Evolutionary conservation across 768 basidiomycete genomes (phyloP).

Genomic region (Pulveroboletus sp.): DNA sequence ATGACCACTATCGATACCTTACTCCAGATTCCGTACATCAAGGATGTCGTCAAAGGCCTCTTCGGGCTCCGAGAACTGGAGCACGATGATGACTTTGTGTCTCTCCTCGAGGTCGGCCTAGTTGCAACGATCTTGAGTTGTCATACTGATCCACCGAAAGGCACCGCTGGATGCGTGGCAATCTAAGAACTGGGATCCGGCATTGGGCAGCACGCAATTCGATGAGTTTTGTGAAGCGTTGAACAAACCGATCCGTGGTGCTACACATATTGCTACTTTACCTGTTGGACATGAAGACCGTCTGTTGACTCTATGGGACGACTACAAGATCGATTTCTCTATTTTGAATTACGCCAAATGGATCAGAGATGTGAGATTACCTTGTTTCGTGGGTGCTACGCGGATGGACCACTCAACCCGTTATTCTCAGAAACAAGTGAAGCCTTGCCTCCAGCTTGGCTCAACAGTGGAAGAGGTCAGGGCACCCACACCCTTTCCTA

Average conservation of each 20-base stretch:
- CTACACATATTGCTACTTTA: conserved; percentile 31
- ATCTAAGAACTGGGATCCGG: conserved; percentile 81
- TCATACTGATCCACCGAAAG: conserved; percentile 29
- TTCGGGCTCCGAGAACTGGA: conserved; percentile 70
- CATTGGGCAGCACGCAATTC: conserved; percentile 56
- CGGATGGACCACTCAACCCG: neutral
- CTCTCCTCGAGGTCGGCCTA: conserved; percentile 53
- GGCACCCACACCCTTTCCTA: neutral
- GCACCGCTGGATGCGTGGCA: conserved; percentile 74
- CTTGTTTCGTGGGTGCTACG: neutral
- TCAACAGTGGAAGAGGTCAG: conserved; percentile 49
- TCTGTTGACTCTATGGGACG: conserved; percentile 44
- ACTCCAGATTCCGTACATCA: conserved; percentile 46
- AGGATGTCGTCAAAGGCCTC: conserved; percentile 56
- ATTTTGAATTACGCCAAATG: conserved; percentile 73
- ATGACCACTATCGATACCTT: conserved; percentile 60
- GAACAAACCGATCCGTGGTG: conserved; percentile 39
- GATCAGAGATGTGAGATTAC: conserved; percentile 56
- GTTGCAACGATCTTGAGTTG: conserved; percentile 14
- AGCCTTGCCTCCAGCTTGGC: conserved; percentile 48
- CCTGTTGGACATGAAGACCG: conserved; percentile 49
- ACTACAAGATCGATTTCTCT: conserved; percentile 51
- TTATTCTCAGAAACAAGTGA: conserved; percentile 45
- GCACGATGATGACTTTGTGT: conserved; percentile 76
- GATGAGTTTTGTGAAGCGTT: conserved; percentile 66